Evolutionary conservation across 2,329 filamentous ascomycete species (phyloP), one percentile per base, ranked within the genome.

Genomic region (Penicillium sp.): DNA sequence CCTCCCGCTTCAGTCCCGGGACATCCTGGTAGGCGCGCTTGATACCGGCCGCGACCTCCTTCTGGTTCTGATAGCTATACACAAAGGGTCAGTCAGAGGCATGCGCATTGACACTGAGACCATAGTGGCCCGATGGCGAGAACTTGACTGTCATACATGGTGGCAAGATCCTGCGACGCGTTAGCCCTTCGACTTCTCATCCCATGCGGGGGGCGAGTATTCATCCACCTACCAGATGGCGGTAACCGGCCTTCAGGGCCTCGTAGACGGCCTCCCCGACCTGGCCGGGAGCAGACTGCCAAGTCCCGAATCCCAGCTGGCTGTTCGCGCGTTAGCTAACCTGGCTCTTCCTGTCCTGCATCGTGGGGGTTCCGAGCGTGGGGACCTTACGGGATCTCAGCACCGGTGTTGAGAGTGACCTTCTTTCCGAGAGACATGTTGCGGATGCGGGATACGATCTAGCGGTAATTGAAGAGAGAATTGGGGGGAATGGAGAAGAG

Each of bases 341-440:
- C 15, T 21, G 6, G n/a, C 15, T 18, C 9, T 27, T 30, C 40
- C n/a, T 20, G 24, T 15, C 2, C 17, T 51, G 51, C 32, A 18
- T 18, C 37, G 23, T 17, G 9, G 3, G 29, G 29, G 4, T 40
- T 7, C 2, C 12, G 15, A 37, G 21, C 12, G n/a, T 15, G 24
- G 23, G 30, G 32, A 32, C 66, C 70, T 44, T 66, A 73, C 71
- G 71, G 70, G 59, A 73, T 71, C 59, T 69, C 51, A 51, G 64
- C 58, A 51, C 71, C 70, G 46, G 70, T 65, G 68, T 68, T 74
- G 46, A 74, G 68, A 46, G 64, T 67, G 45, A 68, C 66, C 51
- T 69, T 73, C 59, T 70, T 73, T 42, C 69, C 69, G 58, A 73
- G 68, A 68, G 71, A 74, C 71, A 74, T 74, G 41, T 41, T 64